These are phyloP conservation scores for Xanthoconium purpureum DNA, from an alignment of 768 basidiomycete species.

Conservation along the genomic window DNA sequence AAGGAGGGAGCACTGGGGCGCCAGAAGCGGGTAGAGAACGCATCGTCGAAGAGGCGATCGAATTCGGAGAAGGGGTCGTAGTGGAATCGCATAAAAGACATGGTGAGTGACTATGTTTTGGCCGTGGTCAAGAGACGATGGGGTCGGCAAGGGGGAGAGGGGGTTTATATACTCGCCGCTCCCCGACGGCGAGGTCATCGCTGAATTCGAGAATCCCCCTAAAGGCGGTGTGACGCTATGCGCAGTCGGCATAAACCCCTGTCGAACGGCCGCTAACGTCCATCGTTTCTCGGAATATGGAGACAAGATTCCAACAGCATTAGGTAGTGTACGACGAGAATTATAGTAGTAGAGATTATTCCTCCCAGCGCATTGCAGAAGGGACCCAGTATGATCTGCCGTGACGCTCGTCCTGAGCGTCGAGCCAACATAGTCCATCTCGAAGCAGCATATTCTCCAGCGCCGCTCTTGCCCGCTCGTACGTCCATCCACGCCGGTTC, in stretches of 20 bases:
- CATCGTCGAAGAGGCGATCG: conserved; percentile 45
- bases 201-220: conserved; percentile 2
- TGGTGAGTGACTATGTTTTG: not conserved
- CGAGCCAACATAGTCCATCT: conserved; percentile 94
- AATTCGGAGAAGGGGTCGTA: conserved; percentile 43
- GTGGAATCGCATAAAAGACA: conserved; percentile 27
- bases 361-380: conserved; percentile 84
- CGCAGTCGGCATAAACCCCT: not conserved
- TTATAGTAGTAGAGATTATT: conserved; percentile 29
- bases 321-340: too few relatives aligned
- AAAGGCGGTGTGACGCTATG: too few relatives aligned
- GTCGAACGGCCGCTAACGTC: not conserved
- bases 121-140: not conserved
- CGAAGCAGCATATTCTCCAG: conserved; percentile 87
- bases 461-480: conserved; percentile 70
- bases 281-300: too few relatives aligned
- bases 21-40: conserved; percentile 27
- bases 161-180: not conserved
- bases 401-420: conserved; percentile 73
- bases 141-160: not conserved
- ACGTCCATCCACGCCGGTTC: conserved; percentile 67
- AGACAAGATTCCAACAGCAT: too few relatives aligned
- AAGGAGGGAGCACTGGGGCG: conserved; percentile 1
- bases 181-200: not conserved
- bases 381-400: conserved; percentile 84